Conservation (phyloP, 306 rosid genomes). For the Luffa aegyptiaca region DNA sequence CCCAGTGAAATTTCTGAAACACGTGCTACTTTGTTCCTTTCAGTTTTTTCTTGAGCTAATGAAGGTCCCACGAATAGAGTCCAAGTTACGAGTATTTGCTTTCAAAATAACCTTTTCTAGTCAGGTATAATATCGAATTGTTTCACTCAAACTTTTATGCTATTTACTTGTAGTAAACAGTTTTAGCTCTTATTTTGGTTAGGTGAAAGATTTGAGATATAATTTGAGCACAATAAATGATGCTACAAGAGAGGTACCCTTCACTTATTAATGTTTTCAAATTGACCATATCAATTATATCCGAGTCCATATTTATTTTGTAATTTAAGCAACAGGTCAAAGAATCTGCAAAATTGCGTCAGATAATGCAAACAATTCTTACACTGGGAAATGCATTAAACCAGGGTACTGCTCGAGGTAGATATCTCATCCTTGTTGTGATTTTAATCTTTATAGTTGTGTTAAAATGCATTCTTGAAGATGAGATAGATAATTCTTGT, state of each 20-base stretch:
- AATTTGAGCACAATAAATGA: constrained; percentile 68
- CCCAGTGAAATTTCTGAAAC: constrained; percentile 16
- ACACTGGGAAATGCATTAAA: constrained; percentile 92
- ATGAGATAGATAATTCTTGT: neutral
- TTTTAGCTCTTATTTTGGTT: constrained; percentile 9
- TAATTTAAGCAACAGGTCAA: constrained; percentile 54
- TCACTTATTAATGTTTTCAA: constrained; percentile 9
- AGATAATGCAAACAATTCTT: constrained; percentile 97
- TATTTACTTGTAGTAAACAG: neutral
- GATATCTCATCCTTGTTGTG: constrained; percentile 1
- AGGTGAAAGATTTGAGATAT: constrained; percentile 70
- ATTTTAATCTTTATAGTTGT: neutral
- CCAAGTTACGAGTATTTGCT: constrained; percentile 94
- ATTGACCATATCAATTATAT: constrained; percentile 1
- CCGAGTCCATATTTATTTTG: constrained; percentile 11
- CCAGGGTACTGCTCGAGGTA: constrained; percentile 98
- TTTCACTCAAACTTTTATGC: neutral
- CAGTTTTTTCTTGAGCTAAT: constrained; percentile 92
- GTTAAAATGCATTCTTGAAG: neutral
- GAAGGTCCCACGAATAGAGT: constrained; percentile 95
- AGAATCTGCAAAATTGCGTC: constrained; percentile 85
- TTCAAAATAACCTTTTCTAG: constrained; percentile 78
- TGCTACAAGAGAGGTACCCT: constrained; percentile 78
- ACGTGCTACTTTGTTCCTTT: constrained; percentile 6
- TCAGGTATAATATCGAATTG: constrained; percentile 40